Evolutionary conservation across 2,329 filamentous ascomycete species (phyloP), one percentile per base, ranked within the genome.

Genomic region (Scortechinia acanthostroma): DNA sequence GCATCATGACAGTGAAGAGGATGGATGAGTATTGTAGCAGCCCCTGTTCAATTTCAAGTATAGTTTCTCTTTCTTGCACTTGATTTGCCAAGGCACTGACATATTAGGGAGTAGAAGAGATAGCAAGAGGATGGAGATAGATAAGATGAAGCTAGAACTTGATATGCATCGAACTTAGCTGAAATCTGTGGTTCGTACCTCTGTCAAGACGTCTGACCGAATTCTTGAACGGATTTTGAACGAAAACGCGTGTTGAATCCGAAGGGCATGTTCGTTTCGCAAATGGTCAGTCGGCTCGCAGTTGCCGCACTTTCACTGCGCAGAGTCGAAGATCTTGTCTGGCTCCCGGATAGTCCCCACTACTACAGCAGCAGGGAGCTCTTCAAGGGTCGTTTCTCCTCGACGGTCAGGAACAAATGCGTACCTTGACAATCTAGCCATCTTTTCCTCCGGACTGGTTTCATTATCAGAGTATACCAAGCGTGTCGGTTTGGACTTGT

Each of bases 401-500:
- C 6, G 10, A 6, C 35, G 35, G 17, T 40, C 17, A 17, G 70
- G 73, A 62, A 68, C 66, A 62, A 74, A 80, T 61, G 74, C 73
- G 67, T 83, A 85, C 63, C 73, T 75, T 52, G 75, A 65, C 61
- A 82, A 60, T 51, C 58, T 59, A 44, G 79, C 76, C 77, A 83
- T 80, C 63, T 78, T 83, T 63, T 85, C 81, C 61, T 86, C 81
- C 13, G 79, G 80, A 55, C 76, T 81, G 51, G 71, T 62, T 42
- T 71, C 70, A 53, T 80, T 76, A 55, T 83, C 77, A 51, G 71
- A 74, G 63, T 81, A 84, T 22, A 83, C 66, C 61, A 84, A 67
- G 54, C 69, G 68, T 46, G 61, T 63, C 54, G 73, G 73, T 28
- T 69, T 65, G 52, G 70, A 70, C 45, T 73, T 68, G 49, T 71